These are phyloP conservation scores for Macroventuria anomochaeta DNA, from an alignment of 2,329 filamentous ascomycete genomes.

Conservation along the genomic window DNA sequence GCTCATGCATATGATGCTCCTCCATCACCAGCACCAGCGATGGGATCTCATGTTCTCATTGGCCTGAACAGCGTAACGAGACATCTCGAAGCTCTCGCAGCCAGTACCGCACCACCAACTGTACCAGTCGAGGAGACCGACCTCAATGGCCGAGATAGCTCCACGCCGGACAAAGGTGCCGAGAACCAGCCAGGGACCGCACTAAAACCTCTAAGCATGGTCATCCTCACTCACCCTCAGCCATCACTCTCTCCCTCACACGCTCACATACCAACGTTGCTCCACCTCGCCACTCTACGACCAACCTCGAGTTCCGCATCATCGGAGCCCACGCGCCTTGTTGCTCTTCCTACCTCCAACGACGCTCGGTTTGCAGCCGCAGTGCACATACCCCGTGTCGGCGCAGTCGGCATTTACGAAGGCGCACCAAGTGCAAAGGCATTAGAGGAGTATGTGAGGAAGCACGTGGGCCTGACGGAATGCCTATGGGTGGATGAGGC, in stretches of 20 bases:
- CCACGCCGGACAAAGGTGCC: background rate
- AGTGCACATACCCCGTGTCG: constrained; percentile 68
- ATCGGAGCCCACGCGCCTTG: constrained; percentile 58
- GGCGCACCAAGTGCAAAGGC: constrained; percentile 64
- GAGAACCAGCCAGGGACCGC: background rate
- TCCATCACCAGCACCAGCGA: constrained; percentile 53
- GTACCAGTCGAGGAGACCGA: background rate
- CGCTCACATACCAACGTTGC: constrained; percentile 43
- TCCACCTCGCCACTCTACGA: constrained; percentile 34
- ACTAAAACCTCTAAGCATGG: constrained; percentile 26
- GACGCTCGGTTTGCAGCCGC: constrained; percentile 64
- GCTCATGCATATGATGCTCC: constrained; percentile 1
- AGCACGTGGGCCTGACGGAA: constrained; percentile 60
- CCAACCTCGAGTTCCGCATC: constrained; percentile 5
- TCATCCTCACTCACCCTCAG: constrained; percentile 43
- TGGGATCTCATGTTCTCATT: constrained; percentile 65
- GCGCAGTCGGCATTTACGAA: constrained; percentile 65
- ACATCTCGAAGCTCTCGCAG: constrained; percentile 58
- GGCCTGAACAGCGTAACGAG: constrained; percentile 70
- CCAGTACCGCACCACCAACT: constrained; percentile 26
- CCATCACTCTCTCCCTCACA: constrained; percentile 43
- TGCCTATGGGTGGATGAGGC: constrained; percentile 64
- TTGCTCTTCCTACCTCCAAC: constrained; percentile 67
- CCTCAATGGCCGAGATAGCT: background rate
- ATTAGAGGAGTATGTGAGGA: constrained; percentile 63